These are phyloP conservation scores for Auxenochlorella pyrenoidosa DNA, from an alignment of 139 green algal genomes.

Conservation along the genomic window DNA sequence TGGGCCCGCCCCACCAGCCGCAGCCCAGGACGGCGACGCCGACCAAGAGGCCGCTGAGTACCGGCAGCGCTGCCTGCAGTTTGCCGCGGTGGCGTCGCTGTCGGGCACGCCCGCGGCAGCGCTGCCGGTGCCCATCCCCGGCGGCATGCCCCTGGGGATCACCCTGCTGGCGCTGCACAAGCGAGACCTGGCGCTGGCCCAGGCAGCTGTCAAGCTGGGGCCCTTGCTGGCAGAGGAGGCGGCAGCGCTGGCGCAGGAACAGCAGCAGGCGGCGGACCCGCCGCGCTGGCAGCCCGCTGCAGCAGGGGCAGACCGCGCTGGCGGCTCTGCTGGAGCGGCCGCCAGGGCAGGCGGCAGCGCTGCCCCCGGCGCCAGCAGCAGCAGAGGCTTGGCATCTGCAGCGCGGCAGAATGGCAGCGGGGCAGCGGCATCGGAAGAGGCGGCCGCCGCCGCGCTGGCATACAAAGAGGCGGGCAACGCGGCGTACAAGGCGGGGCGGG, in stretches of 20 bases:
- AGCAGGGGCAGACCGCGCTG: too few relatives aligned
- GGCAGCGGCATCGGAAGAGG: not conserved
- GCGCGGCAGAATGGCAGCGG: not conserved
- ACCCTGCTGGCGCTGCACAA: constrained; percentile 51
- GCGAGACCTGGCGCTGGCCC: constrained; percentile 51
- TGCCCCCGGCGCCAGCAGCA: not conserved
- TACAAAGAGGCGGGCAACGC: constrained; percentile 56
- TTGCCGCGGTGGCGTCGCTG: constrained; percentile 47
- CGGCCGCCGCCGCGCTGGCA: constrained; percentile 18
- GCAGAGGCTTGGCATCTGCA: not conserved
- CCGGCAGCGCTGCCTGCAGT: constrained; percentile 25
- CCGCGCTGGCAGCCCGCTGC: not conserved
- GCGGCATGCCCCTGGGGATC: constrained; percentile 33
- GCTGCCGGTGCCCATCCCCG: constrained; percentile 23
- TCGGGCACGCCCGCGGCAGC: constrained; percentile 50
- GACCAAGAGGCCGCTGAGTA: not conserved
- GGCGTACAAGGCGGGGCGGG: constrained; percentile 48
- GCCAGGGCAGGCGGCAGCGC: too few relatives aligned
- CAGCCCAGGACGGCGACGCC: too few relatives aligned
- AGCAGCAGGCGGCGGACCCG: not conserved
- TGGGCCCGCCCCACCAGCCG: not conserved
- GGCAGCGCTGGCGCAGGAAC: not conserved
- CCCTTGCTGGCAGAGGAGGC: constrained; percentile 40
- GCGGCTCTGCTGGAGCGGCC: too few relatives aligned
- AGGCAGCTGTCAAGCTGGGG: constrained; percentile 43